phyloP scores from a whole-genome alignment of 2,329 filamentous ascomycete species.

The Sordariomycetes sp. region DNA sequence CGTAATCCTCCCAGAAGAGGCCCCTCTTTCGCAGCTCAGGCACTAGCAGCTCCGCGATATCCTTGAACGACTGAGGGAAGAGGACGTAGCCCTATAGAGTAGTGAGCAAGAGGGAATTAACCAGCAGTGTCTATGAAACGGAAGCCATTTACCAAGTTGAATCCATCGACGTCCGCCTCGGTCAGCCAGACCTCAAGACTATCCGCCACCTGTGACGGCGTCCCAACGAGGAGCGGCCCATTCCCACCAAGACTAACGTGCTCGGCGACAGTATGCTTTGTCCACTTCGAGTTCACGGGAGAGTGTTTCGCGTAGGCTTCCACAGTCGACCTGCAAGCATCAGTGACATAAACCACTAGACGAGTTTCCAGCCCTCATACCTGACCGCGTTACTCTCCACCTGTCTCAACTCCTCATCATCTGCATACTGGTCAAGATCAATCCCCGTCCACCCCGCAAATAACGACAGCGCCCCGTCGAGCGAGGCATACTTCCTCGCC shows the following conservation, averaged over 20 bases:
- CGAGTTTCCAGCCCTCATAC: constrained; percentile 10
- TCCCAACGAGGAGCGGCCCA: constrained; percentile 51
- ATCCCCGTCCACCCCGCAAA: constrained; percentile 64
- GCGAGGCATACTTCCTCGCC: constrained; percentile 43
- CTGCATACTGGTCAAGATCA: constrained; percentile 40
- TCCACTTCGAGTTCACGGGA: constrained; percentile 54
- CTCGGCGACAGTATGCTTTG: constrained; percentile 55
- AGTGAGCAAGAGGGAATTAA: not conserved
- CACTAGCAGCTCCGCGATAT: constrained; percentile 51
- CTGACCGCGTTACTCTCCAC: constrained; percentile 49
- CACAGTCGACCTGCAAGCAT: constrained; percentile 29
- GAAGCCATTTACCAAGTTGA: constrained; percentile 48
- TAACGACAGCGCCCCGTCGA: constrained; percentile 52
- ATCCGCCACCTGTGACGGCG: constrained; percentile 50
- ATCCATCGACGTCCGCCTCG: constrained; percentile 61
- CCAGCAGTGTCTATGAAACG: not conserved
- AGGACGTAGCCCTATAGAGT: constrained; percentile 33
- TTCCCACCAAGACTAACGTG: constrained; percentile 53
- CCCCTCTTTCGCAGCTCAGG: constrained; percentile 49
- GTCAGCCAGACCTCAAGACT: constrained; percentile 52
- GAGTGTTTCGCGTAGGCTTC: constrained; percentile 42
- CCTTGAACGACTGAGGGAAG: constrained; percentile 55
- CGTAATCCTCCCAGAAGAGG: constrained; percentile 39
- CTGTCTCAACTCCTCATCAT: constrained; percentile 50
- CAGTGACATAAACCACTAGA: not conserved